These are phyloP conservation scores for Termitomyces sp. DNA, from an alignment of 768 basidiomycete genomes.

Conservation along the genomic window DNA sequence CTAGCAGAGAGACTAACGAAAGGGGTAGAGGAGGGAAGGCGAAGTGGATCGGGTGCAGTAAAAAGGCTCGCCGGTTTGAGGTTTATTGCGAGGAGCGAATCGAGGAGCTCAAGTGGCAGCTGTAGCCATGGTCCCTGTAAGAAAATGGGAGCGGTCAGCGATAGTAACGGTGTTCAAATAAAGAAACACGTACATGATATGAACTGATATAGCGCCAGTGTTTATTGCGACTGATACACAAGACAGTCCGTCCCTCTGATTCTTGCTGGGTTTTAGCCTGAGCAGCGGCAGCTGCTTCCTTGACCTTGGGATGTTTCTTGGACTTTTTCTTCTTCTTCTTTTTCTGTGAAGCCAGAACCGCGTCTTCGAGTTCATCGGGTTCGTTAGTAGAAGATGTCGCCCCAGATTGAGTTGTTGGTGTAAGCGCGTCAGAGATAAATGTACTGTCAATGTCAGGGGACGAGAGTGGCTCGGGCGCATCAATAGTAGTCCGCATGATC, in stretches of 20 bases:
- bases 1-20: constrained; percentile 23
- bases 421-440: constrained; percentile 13
- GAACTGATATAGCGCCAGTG: constrained; percentile 94
- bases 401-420: constrained; percentile 23
- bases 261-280: constrained; percentile 32
- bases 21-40: constrained; percentile 30
- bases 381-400: constrained; percentile 28
- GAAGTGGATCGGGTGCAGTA: constrained; percentile 39
- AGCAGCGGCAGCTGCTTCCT: constrained; percentile 31
- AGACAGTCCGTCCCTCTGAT: constrained; percentile 54
- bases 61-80: constrained; percentile 67
- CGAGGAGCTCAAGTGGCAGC: constrained; percentile 81
- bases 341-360: constrained; percentile 36
- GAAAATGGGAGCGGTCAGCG: constrained; percentile 17
- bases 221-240: constrained; percentile 90
- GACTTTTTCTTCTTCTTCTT: constrained; percentile 73
- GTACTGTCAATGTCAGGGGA: constrained; percentile 14
- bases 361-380: constrained; percentile 23
- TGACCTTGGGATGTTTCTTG: constrained; percentile 52
- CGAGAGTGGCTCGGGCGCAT: constrained; percentile 1
- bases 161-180: background rate
- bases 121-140: constrained; percentile 88
- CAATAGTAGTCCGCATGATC: background rate
- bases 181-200: constrained; percentile 69
- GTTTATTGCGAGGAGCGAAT: constrained; percentile 78